These are phyloP conservation scores for Fusarium kyushuense DNA, from an alignment of 2,329 filamentous ascomycete genomes.

Conservation along the genomic window DNA sequence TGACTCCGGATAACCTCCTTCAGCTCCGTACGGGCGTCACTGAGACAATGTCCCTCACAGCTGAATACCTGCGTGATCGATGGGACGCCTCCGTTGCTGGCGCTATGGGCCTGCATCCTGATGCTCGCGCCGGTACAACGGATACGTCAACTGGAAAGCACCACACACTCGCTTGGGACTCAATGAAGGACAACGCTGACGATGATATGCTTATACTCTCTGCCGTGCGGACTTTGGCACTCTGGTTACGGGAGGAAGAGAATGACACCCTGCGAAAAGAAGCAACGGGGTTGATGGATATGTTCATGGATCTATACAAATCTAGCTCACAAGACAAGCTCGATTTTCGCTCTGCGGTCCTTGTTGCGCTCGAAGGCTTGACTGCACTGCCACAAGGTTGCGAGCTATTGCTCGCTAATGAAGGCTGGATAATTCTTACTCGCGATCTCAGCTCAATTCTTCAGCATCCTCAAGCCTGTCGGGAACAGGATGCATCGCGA, in stretches of 20 bases:
- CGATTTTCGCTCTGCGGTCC: conserved; percentile 68
- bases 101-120: conserved; percentile 70
- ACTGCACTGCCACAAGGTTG: conserved; percentile 62
- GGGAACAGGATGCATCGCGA: conserved; percentile 54
- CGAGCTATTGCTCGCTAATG: conserved; percentile 61
- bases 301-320: conserved; percentile 73
- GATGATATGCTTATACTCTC: conserved; percentile 71
- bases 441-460: conserved; percentile 63
- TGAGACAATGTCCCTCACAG: conserved; percentile 71
- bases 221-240: conserved; percentile 66
- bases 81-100: conserved; percentile 76
- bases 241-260: conserved; percentile 79
- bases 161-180: conserved; percentile 69
- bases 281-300: conserved; percentile 69
- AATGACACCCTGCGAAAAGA: conserved; percentile 68
- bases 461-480: conserved; percentile 42
- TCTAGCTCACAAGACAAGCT: conserved; percentile 52
- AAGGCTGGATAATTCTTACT: conserved; percentile 67
- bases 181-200: conserved; percentile 60
- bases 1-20: conserved; percentile 70
- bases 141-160: conserved; percentile 60
- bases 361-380: conserved; percentile 71
- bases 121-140: conserved; percentile 61
- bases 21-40: conserved; percentile 70
- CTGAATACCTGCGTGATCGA: conserved; percentile 76